These are phyloP conservation scores for Zizania latifolia DNA, from an alignment of 176 grass and related monocot species.

Conservation along the genomic window DNA sequence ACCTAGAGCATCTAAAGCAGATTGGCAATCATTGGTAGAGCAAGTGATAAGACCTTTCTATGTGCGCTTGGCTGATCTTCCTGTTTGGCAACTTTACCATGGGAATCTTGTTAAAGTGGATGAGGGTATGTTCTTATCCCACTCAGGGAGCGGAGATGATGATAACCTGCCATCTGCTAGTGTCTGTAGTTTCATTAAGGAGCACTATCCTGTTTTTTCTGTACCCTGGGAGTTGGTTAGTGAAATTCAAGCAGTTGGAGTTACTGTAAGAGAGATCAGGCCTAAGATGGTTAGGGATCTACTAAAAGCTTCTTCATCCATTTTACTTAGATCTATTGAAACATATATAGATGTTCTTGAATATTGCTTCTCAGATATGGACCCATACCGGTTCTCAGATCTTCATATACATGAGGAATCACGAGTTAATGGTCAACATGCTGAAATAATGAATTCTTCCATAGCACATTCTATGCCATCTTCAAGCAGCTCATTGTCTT, in stretches of 20 bases:
- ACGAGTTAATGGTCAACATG: slow-evolving; percentile 31
- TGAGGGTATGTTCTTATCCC: slow-evolving; percentile 93
- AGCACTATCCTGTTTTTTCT: slow-evolving; percentile 96
- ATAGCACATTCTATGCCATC: slow-evolving; percentile 22
- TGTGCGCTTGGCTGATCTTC: slow-evolving; percentile 78
- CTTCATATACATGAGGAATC: slow-evolving; percentile 34
- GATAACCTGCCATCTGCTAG: slow-evolving; percentile 70
- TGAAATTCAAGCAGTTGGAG: slow-evolving; percentile 88
- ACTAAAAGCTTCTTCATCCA: slow-evolving; percentile 78
- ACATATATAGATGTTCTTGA: slow-evolving; percentile 89
- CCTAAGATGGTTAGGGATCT: slow-evolving; percentile 90
- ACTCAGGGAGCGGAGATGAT: slow-evolving; percentile 64
- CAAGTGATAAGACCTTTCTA: slow-evolving; percentile 98
- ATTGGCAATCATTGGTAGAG: slow-evolving; percentile 83
- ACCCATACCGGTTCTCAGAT: slow-evolving; percentile 55
- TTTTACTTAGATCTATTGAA: slow-evolving; percentile 82
- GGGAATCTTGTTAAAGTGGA: slow-evolving; percentile 94
- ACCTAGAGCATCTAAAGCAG: slow-evolving; percentile 59
- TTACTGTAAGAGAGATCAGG: slow-evolving; percentile 76
- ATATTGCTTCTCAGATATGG: slow-evolving; percentile 91
- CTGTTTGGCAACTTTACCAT: slow-evolving; percentile 88
- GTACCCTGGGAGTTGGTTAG: slow-evolving; percentile 89
- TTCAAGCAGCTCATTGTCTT: slow-evolving; percentile 32
- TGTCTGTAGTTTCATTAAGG: slow-evolving; percentile 99
- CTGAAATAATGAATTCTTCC: slow-evolving; percentile 26